phyloP scores from a whole-genome alignment of 1,284 basidiomycete species.

The Wolfiporia cocos region DNA sequence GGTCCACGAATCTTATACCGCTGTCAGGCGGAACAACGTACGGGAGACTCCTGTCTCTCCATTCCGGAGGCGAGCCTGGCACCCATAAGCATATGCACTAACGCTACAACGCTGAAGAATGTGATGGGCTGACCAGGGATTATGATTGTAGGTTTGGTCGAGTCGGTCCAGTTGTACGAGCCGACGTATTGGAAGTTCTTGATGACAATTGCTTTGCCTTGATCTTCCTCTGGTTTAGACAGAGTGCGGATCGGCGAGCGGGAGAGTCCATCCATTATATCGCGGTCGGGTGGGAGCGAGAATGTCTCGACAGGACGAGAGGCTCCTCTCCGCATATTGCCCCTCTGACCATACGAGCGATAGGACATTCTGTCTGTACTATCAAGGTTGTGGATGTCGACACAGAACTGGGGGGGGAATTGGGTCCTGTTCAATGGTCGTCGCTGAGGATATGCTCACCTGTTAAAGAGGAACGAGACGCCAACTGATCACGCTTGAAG shows the following conservation, averaged over 20 bases:
- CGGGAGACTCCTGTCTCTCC: constrained; percentile 38
- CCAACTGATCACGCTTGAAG: too few relatives aligned
- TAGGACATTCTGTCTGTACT: too few relatives aligned
- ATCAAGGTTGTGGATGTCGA: too few relatives aligned
- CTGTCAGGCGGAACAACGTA: constrained; percentile 43
- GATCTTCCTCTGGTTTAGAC: constrained; percentile 2
- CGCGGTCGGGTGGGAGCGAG: constrained; percentile 11
- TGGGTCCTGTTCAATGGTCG: too few relatives aligned
- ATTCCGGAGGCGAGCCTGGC: constrained; percentile 47
- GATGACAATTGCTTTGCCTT: constrained; percentile 1
- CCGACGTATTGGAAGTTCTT: constrained; percentile 38
- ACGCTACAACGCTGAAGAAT: neutral
- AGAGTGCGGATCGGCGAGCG: constrained; percentile 4
- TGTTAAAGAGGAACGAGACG: too few relatives aligned
- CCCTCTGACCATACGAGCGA: too few relatives aligned
- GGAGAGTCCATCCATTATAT: constrained; percentile 9
- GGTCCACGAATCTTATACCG: constrained; percentile 38
- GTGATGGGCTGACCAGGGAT: constrained; percentile 40
- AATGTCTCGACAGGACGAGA: too few relatives aligned
- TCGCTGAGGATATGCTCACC: too few relatives aligned
- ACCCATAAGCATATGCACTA: constrained; percentile 24
- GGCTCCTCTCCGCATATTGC: too few relatives aligned
- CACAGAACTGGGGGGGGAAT: too few relatives aligned
- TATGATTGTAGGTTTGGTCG: constrained; percentile 40
- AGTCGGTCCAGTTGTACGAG: constrained; percentile 50